These are phyloP conservation scores for Combretum micranthum DNA, from an alignment of 345 rosid genomes.

Conservation along the genomic window DNA sequence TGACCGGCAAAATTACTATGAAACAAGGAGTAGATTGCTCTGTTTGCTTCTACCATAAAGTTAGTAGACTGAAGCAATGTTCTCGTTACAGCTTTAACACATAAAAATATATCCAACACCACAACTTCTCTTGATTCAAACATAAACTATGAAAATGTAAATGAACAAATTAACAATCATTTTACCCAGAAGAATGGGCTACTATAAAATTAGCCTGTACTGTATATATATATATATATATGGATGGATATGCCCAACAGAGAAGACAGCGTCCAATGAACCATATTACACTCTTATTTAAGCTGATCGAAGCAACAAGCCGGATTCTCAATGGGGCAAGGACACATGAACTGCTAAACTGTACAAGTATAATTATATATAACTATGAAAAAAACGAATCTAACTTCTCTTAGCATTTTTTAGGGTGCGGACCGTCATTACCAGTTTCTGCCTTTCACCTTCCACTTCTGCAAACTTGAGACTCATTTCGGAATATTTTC, in stretches of 20 bases:
- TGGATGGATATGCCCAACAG: constrained; percentile 5
- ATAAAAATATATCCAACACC: too few relatives aligned
- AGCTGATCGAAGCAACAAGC: constrained; percentile 3
- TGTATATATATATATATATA: not conserved
- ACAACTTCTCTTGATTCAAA: too few relatives aligned
- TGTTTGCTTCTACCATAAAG: too few relatives aligned
- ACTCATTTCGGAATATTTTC: constrained; percentile 79
- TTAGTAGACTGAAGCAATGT: too few relatives aligned
- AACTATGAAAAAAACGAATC: constrained; percentile 11
- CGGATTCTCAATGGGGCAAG: too few relatives aligned
- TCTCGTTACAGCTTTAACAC: too few relatives aligned
- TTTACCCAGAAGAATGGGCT: too few relatives aligned
- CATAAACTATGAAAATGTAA: too few relatives aligned
- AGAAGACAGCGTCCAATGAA: not conserved
- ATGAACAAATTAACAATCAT: too few relatives aligned
- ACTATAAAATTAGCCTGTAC: not conserved
- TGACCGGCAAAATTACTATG: too few relatives aligned
- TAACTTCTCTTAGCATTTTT: constrained; percentile 52
- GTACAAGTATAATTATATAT: constrained; percentile 30
- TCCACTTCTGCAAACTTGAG: constrained; percentile 94
- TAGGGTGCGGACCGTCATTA: constrained; percentile 72
- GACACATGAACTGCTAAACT: constrained; percentile 10
- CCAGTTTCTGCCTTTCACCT: constrained; percentile 95
- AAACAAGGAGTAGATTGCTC: too few relatives aligned
- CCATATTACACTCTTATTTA: constrained; percentile 21